Evolutionary conservation across 768 basidiomycete genomes (phyloP), one percentile per base, ranked within the genome.

Genomic region (Termitomyces sp.): DNA sequence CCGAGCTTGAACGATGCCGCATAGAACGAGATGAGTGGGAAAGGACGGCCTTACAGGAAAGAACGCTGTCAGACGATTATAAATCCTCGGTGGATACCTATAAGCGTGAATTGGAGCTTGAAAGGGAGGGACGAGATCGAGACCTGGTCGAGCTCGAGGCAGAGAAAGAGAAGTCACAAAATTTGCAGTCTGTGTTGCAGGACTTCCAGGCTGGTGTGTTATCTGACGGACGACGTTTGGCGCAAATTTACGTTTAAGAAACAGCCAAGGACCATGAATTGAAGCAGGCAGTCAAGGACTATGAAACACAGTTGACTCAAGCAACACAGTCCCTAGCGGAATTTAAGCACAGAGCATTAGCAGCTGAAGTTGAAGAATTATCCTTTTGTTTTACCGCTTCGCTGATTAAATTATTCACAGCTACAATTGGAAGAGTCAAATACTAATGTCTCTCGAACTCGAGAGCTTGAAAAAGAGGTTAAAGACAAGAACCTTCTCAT

Each of bases 401-500:
- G 26, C 57, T 62, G 36, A 60, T 50, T 7, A 2, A 16, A 5
- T 11, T 10, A 18, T 46, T 20, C 30, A 3, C 16, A 94, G 88
- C 77, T 90, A 16, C 79, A 85, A 68, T 72, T 98, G 26, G 85
- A 92, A 59, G 91, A 93, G 60, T 79, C 85, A 5, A 78, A 84
- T 36, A 79, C 81, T 5, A 87, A 85, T 67, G 81, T 83, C 1
- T 78, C 83, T 2, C 80, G 83, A 43, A 86, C 88, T 5, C 80
- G 83, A 44, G 83, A 86, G 46, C 74, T 98, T 3, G 90, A 95
- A 70, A 88, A 88, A 68, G 93, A 98, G 65, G 78, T 97, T 49
- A 97, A 94, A 71, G 96, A 98, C 71, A 98, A 99, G 81, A 88
- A 86, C 56, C 74, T 92, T n/a, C 79, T 97, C 13, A 91, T 97